A percentile compares a stretch with the other conserved stretches of the same genome.
Conservation (phyloP, 2,329 filamentous ascomycete genomes). For the Scolecobasidium constrictum region DNA sequence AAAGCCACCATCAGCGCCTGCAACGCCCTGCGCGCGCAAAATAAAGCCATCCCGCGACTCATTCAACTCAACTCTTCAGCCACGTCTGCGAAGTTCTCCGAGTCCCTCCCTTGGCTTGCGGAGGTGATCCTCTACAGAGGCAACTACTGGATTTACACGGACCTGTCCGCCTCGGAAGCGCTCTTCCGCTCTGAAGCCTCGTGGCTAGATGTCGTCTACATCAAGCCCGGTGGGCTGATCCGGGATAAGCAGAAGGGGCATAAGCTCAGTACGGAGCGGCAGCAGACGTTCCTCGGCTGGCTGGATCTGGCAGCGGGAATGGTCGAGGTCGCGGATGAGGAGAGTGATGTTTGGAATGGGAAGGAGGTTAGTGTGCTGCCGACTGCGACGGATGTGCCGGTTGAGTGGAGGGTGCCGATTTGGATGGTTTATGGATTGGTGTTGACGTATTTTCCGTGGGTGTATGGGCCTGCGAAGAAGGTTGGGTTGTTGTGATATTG, state of each 20-base stretch:
- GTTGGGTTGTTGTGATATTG: not conserved
- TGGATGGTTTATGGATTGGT: not conserved
- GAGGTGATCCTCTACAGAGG: constrained; percentile 1
- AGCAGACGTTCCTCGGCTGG: constrained; percentile 4
- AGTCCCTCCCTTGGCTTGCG: not conserved
- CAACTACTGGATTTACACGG: constrained; percentile 1
- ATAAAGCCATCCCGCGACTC: not conserved
- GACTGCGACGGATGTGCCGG: not conserved
- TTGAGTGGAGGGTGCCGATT: not conserved
- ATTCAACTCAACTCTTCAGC: constrained; percentile 2
- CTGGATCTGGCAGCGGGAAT: constrained; percentile 3
- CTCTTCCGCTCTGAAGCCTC: not conserved
- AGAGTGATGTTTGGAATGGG: constrained; percentile 1
- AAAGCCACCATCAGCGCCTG: constrained; percentile 1
- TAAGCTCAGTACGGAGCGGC: constrained; percentile 1
- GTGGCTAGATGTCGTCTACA: not conserved
- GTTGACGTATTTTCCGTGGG: constrained; percentile 2
- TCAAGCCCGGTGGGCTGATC: constrained; percentile 2
- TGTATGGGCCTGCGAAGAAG: not conserved
- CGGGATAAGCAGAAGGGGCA: constrained; percentile 1
- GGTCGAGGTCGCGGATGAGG: constrained; percentile 3
- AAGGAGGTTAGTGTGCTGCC: constrained; percentile 4
- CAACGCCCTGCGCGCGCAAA: not conserved
- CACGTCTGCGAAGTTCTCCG: not conserved
- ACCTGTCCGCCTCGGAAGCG: not conserved